phyloP scores from a whole-genome alignment of 139 green algal species.

The Tetratostichococcus sp. region DNA sequence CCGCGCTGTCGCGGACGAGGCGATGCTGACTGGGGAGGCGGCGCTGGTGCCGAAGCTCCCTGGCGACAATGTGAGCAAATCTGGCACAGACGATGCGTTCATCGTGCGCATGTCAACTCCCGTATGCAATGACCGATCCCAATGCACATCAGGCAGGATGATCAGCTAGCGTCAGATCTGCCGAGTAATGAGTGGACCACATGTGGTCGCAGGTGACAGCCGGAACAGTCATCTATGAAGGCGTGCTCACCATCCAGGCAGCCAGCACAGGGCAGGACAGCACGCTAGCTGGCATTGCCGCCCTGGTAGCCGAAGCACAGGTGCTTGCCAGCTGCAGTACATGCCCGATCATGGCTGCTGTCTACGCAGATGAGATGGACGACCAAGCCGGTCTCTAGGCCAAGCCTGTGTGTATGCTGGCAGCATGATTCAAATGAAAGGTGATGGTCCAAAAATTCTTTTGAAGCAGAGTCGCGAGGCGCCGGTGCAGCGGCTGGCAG shows the following conservation, averaged over 20 bases:
- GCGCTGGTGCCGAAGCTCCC: conserved; percentile 41
- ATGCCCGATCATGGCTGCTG: no score
- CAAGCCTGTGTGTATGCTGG: no score
- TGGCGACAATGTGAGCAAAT: conserved; percentile 17
- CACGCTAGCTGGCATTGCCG: conserved; percentile 67
- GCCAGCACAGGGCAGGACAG: conserved; percentile 60
- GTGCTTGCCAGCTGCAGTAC: no score
- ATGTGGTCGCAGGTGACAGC: conserved; percentile 53
- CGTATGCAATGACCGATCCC: no score
- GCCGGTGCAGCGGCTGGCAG: conserved; percentile 87
- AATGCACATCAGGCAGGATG: no score
- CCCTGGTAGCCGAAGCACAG: conserved; percentile 66
- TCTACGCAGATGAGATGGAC: no score
- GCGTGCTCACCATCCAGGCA: conserved; percentile 61
- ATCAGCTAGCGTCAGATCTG: no score
- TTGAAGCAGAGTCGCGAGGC: conserved; percentile 67
- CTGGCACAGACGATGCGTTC: no score
- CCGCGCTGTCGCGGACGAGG: conserved; percentile 73
- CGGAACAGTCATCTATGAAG: conserved; percentile 82
- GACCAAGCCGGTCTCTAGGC: no score
- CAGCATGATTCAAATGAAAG: no score
- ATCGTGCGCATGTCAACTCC: not conserved
- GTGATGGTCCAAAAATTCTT: conserved; percentile 36
- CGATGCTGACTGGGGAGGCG: conserved; percentile 79
- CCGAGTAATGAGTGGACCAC: no score